A percentile compares a stretch with the other conserved stretches of the same genome.
phyloP scores from a whole-genome alignment of 805 yeast genomes.

The Kodamaea sagamina region DNA sequence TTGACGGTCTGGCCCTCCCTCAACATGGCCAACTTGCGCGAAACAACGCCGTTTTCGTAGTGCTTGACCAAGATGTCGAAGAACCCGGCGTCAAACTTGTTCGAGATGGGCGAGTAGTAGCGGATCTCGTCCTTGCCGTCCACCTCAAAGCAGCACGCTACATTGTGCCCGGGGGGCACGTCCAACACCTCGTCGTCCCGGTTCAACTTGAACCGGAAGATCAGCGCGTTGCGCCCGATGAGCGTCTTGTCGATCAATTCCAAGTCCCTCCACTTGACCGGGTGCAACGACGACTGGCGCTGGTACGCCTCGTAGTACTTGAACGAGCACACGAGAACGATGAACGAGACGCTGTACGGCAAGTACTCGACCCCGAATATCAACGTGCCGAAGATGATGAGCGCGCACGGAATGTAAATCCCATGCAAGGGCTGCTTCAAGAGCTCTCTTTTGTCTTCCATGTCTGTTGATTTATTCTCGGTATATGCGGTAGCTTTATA shows the following conservation, averaged over 20 bases:
- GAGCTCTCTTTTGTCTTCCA: slow-evolving; percentile 51
- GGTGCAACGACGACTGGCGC: slow-evolving; percentile 47
- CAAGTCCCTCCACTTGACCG: slow-evolving; percentile 59
- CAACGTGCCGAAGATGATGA: slow-evolving; percentile 60
- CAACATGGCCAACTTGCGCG: slow-evolving; percentile 64
- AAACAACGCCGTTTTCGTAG: slow-evolving; percentile 69
- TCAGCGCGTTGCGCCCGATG: slow-evolving; percentile 68
- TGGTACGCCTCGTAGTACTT: slow-evolving; percentile 43
- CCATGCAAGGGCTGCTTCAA: slow-evolving; percentile 75
- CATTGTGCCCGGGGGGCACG: slow-evolving; percentile 75
- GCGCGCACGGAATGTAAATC: slow-evolving; percentile 65
- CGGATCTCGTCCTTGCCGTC: slow-evolving; percentile 58
- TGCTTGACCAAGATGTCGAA: slow-evolving; percentile 79
- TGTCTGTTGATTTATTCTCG: slow-evolving; percentile 1
- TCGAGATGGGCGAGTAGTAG: slow-evolving; percentile 76
- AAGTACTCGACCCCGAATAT: slow-evolving; percentile 53
- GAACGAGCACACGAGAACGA: slow-evolving; percentile 34
- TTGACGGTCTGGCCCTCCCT: slow-evolving; percentile 65
- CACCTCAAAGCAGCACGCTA: slow-evolving; percentile 56
- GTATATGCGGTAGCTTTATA: slow-evolving; percentile 1
- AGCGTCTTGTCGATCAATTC: slow-evolving; percentile 76
- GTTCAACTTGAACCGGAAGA: slow-evolving; percentile 68
- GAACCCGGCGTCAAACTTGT: slow-evolving; percentile 67
- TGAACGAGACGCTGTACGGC: slow-evolving; percentile 44
- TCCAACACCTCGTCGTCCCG: slow-evolving; percentile 61